Conservation (phyloP, 805 yeast genomes). For the Saturnispora dispora region DNA sequence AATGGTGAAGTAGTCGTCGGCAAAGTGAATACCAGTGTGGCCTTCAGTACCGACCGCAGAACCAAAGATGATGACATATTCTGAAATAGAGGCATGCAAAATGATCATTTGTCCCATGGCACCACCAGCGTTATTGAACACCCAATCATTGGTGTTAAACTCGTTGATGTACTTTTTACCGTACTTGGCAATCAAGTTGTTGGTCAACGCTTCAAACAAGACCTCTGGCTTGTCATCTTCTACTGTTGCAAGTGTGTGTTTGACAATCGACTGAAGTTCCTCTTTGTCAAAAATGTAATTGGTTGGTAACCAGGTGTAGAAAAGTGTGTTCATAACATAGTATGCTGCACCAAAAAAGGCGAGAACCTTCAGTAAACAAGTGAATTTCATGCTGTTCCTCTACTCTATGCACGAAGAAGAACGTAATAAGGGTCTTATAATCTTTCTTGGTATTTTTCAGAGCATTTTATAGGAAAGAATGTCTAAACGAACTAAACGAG, state of each 20-base stretch:
- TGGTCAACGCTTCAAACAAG: constrained; percentile 53
- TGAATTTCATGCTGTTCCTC: not conserved
- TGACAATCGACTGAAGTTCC: constrained; percentile 48
- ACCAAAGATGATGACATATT: constrained; percentile 89
- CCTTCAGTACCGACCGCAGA: constrained; percentile 94
- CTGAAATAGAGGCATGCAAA: constrained; percentile 88
- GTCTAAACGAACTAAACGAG: not conserved
- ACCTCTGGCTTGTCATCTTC: constrained; percentile 53
- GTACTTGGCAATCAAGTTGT: constrained; percentile 49
- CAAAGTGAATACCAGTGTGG: constrained; percentile 90
- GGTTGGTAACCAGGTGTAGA: constrained; percentile 58
- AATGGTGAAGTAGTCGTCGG: constrained; percentile 95
- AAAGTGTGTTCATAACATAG: constrained; percentile 33
- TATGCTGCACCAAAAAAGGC: constrained; percentile 15
- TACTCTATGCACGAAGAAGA: not conserved
- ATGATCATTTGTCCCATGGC: constrained; percentile 97
- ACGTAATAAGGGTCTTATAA: not conserved
- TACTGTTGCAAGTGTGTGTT: constrained; percentile 43
- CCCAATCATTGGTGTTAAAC: constrained; percentile 76
- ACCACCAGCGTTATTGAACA: constrained; percentile 96
- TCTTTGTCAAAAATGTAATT: constrained; percentile 63
- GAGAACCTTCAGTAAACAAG: not conserved
- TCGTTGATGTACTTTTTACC: constrained; percentile 62
- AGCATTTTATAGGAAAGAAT: not conserved
- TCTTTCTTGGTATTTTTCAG: not conserved